A percentile compares a stretch with the other conserved stretches of the same genome.
phyloP scores from a whole-genome alignment of 225 moss, liverwort and hornwort species.

The Pseudoscleropodium purum region DNA sequence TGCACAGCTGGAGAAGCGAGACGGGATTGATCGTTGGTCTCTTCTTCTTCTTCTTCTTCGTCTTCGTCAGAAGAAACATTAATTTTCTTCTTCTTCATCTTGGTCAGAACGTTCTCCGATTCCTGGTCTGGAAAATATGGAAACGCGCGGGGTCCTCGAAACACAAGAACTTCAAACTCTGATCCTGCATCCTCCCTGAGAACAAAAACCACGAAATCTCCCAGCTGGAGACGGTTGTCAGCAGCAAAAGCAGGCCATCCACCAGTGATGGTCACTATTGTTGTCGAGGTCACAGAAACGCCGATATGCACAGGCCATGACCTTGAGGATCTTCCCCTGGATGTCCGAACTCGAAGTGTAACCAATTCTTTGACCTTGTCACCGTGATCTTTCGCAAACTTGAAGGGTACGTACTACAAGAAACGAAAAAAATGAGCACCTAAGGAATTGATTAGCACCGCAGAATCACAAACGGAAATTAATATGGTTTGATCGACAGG shows the following conservation, averaged over 20 bases:
- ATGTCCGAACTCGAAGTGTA: not conserved
- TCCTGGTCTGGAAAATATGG: not conserved
- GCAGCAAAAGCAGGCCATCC: not conserved
- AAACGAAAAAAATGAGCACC: not conserved
- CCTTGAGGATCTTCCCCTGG: not conserved
- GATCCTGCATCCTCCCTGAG: not conserved
- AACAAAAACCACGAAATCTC: not conserved
- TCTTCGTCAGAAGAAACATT: too few species aligned
- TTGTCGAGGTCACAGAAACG: accelerated
- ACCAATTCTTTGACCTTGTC: not conserved
- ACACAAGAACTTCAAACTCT: not conserved
- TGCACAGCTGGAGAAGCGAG: not conserved
- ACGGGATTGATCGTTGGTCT: too few species aligned
- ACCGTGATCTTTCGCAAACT: not conserved
- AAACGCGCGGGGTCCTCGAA: not conserved
- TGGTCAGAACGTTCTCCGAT: not conserved
- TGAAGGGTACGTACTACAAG: not conserved
- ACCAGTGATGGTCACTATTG: not conserved
- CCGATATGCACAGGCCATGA: not conserved
- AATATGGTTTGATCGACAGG: too few species aligned
- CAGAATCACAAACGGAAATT: not conserved
- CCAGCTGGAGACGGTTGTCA: not conserved
- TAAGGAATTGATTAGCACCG: not conserved
- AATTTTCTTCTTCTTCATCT: not conserved
- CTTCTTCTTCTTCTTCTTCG: not conserved